A percentile compares a stretch with the other conserved stretches of the same genome.
These are phyloP conservation scores for Agarophyton chilense DNA, from an alignment of 23 red algal genomes.

Conservation along the genomic window DNA sequence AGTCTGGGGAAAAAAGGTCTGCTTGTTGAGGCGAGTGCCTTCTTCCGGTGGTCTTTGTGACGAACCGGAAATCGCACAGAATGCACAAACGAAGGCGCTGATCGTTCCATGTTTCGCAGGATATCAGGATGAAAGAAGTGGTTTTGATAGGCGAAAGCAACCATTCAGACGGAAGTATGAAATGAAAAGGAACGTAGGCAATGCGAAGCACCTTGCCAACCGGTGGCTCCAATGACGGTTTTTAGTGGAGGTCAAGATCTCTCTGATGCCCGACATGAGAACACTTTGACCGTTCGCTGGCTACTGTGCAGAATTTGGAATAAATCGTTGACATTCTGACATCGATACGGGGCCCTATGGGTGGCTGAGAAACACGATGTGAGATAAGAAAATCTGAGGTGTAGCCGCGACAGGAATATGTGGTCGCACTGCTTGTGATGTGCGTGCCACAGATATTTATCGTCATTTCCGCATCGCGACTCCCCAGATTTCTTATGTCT, in stretches of 20 bases:
- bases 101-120: background rate
- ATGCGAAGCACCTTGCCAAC: background rate
- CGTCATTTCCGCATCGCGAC: background rate
- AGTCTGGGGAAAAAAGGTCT: background rate
- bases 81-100: background rate
- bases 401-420: background rate
- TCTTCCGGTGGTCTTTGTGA: background rate
- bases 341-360: background rate
- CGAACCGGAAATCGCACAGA: background rate
- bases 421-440: background rate
- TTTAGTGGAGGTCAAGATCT: background rate
- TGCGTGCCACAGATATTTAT: background rate
- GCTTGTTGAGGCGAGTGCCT: background rate
- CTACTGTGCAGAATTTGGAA: background rate
- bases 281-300: no score
- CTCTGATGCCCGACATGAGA: no score
- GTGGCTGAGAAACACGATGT: background rate
- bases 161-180: background rate
- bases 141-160: conserved; percentile 8
- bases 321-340: conserved; percentile 32
- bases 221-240: background rate
- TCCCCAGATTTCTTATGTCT: background rate
- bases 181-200: conserved; percentile 6
- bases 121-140: background rate
- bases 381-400: conserved; percentile 1